A percentile compares a stretch with the other conserved stretches of the same genome.
These are phyloP conservation scores for Mycena sp. DNA, from an alignment of 1,284 basidiomycete genomes.

Conservation along the genomic window DNA sequence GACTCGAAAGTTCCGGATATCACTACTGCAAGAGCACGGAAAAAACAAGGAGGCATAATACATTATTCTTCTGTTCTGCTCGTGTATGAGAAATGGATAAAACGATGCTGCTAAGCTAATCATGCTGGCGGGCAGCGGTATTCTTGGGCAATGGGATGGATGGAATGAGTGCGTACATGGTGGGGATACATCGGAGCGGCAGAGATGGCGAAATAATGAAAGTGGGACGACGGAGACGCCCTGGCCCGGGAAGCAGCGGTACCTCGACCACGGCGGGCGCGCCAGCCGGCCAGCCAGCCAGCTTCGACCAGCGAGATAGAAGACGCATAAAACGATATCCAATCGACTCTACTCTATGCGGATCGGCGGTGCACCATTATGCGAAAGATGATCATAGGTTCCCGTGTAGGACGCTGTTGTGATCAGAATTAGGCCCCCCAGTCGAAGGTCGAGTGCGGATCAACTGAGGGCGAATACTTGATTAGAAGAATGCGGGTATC, in stretches of 20 bases:
- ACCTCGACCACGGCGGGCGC: too few species aligned
- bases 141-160: slow-evolving; percentile 11
- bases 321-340: slow-evolving; percentile 23
- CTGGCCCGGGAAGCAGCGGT: too few species aligned
- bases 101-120: slow-evolving; percentile 18
- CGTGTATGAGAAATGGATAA: slow-evolving; percentile 19
- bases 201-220: slow-evolving; percentile 23
- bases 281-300: too few species aligned
- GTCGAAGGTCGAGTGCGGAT: slow-evolving; percentile 2
- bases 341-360: slow-evolving; percentile 28
- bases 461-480: slow-evolving; percentile 12
- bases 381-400: slow-evolving; percentile 4
- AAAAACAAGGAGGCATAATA: background rate
- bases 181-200: slow-evolving; percentile 25
- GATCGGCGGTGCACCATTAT: slow-evolving; percentile 21
- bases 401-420: slow-evolving; percentile 17
- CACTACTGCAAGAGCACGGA: background rate
- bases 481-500: slow-evolving; percentile 27
- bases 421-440: slow-evolving; percentile 12
- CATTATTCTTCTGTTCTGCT: slow-evolving; percentile 14
- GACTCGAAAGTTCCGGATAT: too few species aligned
- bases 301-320: slow-evolving; percentile 21
- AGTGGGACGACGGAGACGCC: background rate
- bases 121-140: background rate
- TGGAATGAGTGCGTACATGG: slow-evolving; percentile 17